phyloP scores from a whole-genome alignment of 352 stramenopile genomes.

The Phytophthora pseudosyringae region DNA sequence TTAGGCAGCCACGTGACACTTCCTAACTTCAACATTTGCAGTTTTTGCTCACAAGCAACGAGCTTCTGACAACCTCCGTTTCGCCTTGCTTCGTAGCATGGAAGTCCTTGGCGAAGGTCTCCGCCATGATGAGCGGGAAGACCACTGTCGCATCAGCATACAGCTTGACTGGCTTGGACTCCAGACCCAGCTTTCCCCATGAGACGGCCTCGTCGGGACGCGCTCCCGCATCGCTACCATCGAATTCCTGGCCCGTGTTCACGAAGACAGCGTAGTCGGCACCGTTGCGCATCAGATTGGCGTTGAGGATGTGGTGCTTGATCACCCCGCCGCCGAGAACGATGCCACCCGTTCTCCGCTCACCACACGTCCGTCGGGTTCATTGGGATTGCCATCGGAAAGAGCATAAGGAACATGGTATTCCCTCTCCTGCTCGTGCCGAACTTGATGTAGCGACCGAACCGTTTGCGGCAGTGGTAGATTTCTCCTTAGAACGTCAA shows the following conservation, averaged over 20 bases:
- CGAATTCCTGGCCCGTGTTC: conserved; percentile 98
- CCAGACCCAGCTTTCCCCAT: conserved; percentile 98
- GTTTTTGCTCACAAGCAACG: no score
- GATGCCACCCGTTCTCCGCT: conserved; percentile 96
- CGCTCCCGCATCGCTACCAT: conserved; percentile 98
- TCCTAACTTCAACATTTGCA: no score
- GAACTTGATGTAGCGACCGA: conserved; percentile 5
- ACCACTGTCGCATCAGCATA: conserved; percentile 98
- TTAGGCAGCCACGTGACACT: no score
- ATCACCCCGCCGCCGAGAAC: conserved; percentile 98
- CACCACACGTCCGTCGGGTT: neutral
- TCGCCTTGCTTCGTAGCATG: no score
- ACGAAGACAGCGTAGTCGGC: conserved; percentile 99
- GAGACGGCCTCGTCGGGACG: conserved; percentile 98
- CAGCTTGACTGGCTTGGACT: conserved; percentile 96
- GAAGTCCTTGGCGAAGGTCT: conserved; percentile 99
- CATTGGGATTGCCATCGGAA: neutral
- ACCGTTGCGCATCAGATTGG: conserved; percentile 99
- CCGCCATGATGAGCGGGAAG: conserved; percentile 99
- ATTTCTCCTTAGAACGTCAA: neutral
- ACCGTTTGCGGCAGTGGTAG: neutral
- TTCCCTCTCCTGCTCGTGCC: neutral
- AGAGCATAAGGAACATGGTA: neutral
- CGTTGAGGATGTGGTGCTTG: conserved; percentile 99
- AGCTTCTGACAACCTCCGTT: no score